Percentiles rank a stretch among this genome's conserved stretches.
Conservation (phyloP, 768 basidiomycete genomes). For the Podaxis sp. region DNA sequence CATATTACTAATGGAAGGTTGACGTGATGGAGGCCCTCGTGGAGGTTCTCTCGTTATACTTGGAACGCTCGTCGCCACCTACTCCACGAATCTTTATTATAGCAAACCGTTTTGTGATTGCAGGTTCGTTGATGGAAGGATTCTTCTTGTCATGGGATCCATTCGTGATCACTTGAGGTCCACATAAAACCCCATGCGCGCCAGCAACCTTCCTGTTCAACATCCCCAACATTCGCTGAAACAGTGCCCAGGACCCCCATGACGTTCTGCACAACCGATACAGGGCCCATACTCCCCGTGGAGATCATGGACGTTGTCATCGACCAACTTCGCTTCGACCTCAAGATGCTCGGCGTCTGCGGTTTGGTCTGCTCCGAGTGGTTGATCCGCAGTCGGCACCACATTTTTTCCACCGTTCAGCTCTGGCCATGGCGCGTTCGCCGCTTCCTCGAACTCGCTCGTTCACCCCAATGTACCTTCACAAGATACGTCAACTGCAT, state of each 20-base stretch:
- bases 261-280: background rate
- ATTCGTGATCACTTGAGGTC: background rate
- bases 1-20: background rate
- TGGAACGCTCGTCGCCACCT: constrained; percentile 3
- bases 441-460: constrained; percentile 25
- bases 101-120: background rate
- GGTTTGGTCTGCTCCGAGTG: constrained; percentile 33
- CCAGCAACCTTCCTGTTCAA: background rate
- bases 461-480: constrained; percentile 25
- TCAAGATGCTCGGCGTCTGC: constrained; percentile 25
- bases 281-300: constrained; percentile 22
- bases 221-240: background rate
- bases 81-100: background rate
- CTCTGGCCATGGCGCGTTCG: constrained; percentile 29
- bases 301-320: constrained; percentile 37
- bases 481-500: constrained; percentile 25
- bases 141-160: constrained; percentile 3
- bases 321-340: constrained; percentile 30
- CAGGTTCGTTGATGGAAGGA: background rate
- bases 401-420: constrained; percentile 30
- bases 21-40: background rate
- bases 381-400: constrained; percentile 30
- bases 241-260: background rate
- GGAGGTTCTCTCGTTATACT: constrained; percentile 10
- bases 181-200: background rate